These are phyloP conservation scores for Aspergillus neoniger DNA, from an alignment of 2,329 filamentous ascomycete species.

Conservation along the genomic window DNA sequence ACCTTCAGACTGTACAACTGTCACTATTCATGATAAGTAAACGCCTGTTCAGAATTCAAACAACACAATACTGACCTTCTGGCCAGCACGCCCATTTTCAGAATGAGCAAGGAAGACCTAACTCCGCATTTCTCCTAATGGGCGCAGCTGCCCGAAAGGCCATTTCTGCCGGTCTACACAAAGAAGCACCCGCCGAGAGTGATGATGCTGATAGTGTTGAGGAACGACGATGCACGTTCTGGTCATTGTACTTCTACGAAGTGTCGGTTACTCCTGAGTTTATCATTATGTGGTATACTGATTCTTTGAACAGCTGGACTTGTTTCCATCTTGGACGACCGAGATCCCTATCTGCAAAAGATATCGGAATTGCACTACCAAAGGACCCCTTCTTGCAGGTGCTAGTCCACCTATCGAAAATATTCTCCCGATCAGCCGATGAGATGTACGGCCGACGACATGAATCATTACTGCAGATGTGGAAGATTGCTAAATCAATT, in stretches of 20 bases:
- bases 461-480: slow-evolving; percentile 42
- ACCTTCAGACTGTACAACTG: slow-evolving; percentile 48
- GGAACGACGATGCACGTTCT: slow-evolving; percentile 43
- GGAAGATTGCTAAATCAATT: slow-evolving; percentile 38
- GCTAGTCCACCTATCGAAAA: slow-evolving; percentile 40
- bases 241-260: slow-evolving; percentile 48
- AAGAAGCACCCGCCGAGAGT: slow-evolving; percentile 38
- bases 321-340: slow-evolving; percentile 49
- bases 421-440: slow-evolving; percentile 44
- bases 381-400: slow-evolving; percentile 44
- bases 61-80: slow-evolving; percentile 10
- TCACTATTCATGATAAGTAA: slow-evolving; percentile 51
- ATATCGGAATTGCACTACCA: slow-evolving; percentile 40
- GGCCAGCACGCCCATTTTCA: slow-evolving; percentile 45
- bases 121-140: slow-evolving; percentile 46
- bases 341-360: slow-evolving; percentile 42
- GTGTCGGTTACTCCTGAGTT: slow-evolving; percentile 33
- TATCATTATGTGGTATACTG: not conserved
- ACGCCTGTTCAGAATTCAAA: not conserved
- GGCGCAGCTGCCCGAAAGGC: slow-evolving; percentile 48
- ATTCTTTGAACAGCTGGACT: slow-evolving; percentile 39
- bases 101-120: slow-evolving; percentile 48
- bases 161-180: slow-evolving; percentile 48
- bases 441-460: slow-evolving; percentile 47
- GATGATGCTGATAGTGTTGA: slow-evolving; percentile 39